These are phyloP conservation scores for Vigna hirtella DNA, from an alignment of 306 rosid species.

Conservation along the genomic window DNA sequence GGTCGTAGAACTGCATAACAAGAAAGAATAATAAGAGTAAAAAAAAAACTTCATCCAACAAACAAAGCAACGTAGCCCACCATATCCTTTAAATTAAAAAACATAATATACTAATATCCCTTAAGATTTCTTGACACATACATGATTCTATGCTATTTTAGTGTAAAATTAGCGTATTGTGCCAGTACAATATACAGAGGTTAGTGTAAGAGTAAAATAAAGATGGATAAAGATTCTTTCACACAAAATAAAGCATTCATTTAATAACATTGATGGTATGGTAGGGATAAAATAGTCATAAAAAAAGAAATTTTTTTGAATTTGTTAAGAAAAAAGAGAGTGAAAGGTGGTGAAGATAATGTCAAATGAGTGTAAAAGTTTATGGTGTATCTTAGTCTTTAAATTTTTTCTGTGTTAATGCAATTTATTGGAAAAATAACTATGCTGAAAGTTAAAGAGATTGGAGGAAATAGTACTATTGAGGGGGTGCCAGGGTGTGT, in stretches of 20 bases:
- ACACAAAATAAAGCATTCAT: no score
- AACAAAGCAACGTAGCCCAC: background rate
- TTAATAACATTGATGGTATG: no score
- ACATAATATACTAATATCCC: background rate
- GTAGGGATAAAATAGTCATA: no score
- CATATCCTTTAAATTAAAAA: background rate
- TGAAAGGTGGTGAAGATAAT: no score
- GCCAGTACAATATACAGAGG: background rate
- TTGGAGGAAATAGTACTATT: slow-evolving; percentile 54
- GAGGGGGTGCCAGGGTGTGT: slow-evolving; percentile 85
- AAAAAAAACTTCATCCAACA: background rate
- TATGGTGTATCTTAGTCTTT: no score
- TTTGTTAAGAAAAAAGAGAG: no score
- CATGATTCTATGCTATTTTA: background rate
- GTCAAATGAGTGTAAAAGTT: no score
- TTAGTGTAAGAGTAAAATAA: background rate
- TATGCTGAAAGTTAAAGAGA: background rate
- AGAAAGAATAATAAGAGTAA: background rate
- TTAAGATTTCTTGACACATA: background rate
- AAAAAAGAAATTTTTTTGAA: no score
- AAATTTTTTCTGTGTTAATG: background rate
- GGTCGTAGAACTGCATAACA: slow-evolving; percentile 79
- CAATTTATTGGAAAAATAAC: background rate
- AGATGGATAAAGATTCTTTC: background rate
- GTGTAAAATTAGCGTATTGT: background rate